Evolutionary conservation across 805 yeast species (phyloP), one percentile per base, ranked within the genome.

Genomic region (Saturnispora quitensis): DNA sequence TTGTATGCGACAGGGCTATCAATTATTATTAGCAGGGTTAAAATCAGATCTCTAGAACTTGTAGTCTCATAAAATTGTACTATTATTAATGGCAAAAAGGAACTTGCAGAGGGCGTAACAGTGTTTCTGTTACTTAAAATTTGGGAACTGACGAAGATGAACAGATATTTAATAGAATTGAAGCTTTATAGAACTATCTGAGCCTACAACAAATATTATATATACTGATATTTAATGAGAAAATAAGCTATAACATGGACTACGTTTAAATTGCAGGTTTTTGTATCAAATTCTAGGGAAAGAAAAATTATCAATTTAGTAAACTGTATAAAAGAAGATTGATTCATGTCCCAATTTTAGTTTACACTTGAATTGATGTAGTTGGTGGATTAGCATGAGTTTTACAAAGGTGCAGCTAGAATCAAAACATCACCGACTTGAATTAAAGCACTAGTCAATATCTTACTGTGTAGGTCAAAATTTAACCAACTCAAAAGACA

Each of bases 1-100:
- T 36, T 65, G 72, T 47, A 60, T 62, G 51, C 42, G 33, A 13
- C 50, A 42, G 13, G 52, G 57, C 17, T 48, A 58, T 58, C 10
- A 18, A 4, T 35, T 35, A 18, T 47, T 49, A n/a, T 28, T 40
- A n/a, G 20, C 24, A 18, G 47, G 40, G 6, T n/a, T 48, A n/a
- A 45, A 45, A 33, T 24, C 40, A 24, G 17, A 22, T 17, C 9
- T 45, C 15, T 28, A 45, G 5, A 33, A 33, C 12, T 35, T 24
- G 25, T 31, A 40, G 22, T 38, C 22, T 38, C 17, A 38, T 38
- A 38, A 2, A 24, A 38, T 18, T 18, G 20, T 38, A 18, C n/a
- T 38, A 38, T 18, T 13, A 12, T 18, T 38, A 38, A 38, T 5
- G 42, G 22, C 22, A 18, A 18, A 38, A 38, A 38, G 24, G 42